These are phyloP conservation scores for Clohesyomyces aquaticus DNA, from an alignment of 495 filamentous ascomycete species.

Conservation along the genomic window DNA sequence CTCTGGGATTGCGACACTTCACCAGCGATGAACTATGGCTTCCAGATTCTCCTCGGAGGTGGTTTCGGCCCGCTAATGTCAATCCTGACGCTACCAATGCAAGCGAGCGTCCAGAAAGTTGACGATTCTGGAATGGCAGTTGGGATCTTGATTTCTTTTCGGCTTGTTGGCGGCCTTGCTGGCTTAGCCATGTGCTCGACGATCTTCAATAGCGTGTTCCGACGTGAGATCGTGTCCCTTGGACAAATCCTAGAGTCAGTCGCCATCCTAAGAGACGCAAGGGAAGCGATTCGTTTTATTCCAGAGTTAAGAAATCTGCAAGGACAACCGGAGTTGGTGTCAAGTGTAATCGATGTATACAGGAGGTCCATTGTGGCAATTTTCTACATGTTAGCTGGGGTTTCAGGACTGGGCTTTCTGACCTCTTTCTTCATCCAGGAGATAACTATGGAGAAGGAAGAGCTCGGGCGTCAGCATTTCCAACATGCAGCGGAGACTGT, in stretches of 20 bases:
- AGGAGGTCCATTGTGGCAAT: constrained; percentile 5
- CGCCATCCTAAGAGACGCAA: constrained; percentile 3
- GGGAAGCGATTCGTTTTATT: constrained; percentile 25
- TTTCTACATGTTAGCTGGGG: constrained; percentile 13
- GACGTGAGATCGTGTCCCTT: neutral
- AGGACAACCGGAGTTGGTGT: neutral
- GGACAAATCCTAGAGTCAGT: neutral
- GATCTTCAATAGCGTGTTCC: constrained; percentile 45
- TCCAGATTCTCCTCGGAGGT: constrained; percentile 45
- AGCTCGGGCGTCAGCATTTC: constrained; percentile 21
- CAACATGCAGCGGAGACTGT: too few species aligned
- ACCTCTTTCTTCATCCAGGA: constrained; percentile 21
- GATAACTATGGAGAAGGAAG: constrained; percentile 17
- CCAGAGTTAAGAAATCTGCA: constrained; percentile 6
- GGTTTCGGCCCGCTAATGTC: constrained; percentile 42
- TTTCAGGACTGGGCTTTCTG: constrained; percentile 8
- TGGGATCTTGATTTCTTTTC: constrained; percentile 47
- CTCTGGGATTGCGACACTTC: constrained; percentile 22
- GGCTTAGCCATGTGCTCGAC: constrained; percentile 48
- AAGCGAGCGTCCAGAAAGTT: constrained; percentile 46
- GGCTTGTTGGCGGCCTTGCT: constrained; percentile 49
- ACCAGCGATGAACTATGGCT: constrained; percentile 15
- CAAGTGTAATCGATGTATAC: constrained; percentile 15
- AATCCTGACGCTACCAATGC: constrained; percentile 40
- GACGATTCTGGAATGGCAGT: constrained; percentile 51